Base-by-base conservation (phyloP, 306 rosid genomes). In the Trifolium subterraneum region DNA sequence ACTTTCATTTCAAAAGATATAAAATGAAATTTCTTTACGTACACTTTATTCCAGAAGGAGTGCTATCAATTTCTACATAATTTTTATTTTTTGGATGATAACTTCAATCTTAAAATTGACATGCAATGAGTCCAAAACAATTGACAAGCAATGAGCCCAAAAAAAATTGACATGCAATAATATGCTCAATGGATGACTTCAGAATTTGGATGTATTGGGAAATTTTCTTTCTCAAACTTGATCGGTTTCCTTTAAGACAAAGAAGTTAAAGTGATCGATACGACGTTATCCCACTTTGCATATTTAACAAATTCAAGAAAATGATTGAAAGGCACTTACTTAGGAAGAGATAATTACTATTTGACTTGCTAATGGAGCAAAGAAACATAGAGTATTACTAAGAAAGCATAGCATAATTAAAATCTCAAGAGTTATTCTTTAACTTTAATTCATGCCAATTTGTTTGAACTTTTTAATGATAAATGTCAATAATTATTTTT, bases 231-330 rank as follows among this genome's bases (percentile, higher is more conserved):
- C 87, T 67, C 70, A 29, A 23, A 67, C 61, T 51, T 63, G 77
- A 72, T 76, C 67, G 73, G 61, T 73, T 83, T 76, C 62, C 29
- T 73, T 73, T 56, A 48, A 71, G 78, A 70, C 27, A 64, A 8
- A 79, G 54, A 73, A 80, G 77, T 65, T 72, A 77, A 69, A 69
- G 78, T 80, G 83, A 35, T 74, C n/a, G n/a, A n/a, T n/a, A 68
- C 80, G 67, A 55, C 19, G 78, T 54, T 63, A 69, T 70, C 72
- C 83, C 61, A 48, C 85, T 77, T 77, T 64, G 59, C 69, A 72
- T 61, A 41, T 64, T 79, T 68, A 66, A 79, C 73, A 66, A 80
- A 41, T 64, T 71, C 60, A 62, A 62, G 60, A 65, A 63, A 77
- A 64, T 54, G 72, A 77, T 84, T 73, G 51, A 44, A 20, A 74